Base-by-base conservation (phyloP, 768 basidiomycete genomes). In the Floccularia luteovirens region DNA sequence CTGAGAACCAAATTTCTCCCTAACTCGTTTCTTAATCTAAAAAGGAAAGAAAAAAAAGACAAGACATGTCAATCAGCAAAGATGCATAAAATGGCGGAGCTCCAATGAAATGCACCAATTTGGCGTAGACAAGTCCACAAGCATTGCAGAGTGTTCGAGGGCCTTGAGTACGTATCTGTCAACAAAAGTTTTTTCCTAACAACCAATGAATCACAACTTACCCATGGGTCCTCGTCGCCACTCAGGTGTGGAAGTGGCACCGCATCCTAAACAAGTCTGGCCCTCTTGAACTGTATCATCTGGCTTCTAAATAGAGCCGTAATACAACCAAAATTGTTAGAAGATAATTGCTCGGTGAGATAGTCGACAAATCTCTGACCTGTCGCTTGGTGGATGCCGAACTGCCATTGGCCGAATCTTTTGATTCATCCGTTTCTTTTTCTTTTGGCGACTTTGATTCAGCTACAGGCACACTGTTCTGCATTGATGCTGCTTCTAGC, bases 101-200 rank as follows among this genome's bases (percentile, higher is more conserved):
- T n/a, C n/a, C n/a, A 36, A 39, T 14, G 43, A 20, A 13, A 70
- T 79, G 55, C 58, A 88, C 85, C 59, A 89, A 69, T 64, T 90
- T 90, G 40, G 86, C 87, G 58, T 87, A 90, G 44, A 90, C 86
- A 48, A 90, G 74, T 39, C 86, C 86, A 59, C 86, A 90, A 8
- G 86, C 86, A 56, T 90, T 90, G 58, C 86, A 90, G 39, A 90
- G 64, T 40, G 86, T 89, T 54, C 87, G 73, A 17, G 86, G 86
- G 38, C 86, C 85, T 87, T 34, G 37, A 24, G 32, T 34, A 39
- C 34, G 36, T 33, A 41, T 3, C 32, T 21, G 31, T 41, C 14
- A 28, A 27, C 24, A 4, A 19, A 30, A 30, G 39, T 31, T 13
- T 2, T 4, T 25, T 19, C 11, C 5, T 23, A 3, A 23, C 11